Conservation (phyloP, 2,329 filamentous ascomycete genomes). For the Neocatenulostroma microsporum region DNA sequence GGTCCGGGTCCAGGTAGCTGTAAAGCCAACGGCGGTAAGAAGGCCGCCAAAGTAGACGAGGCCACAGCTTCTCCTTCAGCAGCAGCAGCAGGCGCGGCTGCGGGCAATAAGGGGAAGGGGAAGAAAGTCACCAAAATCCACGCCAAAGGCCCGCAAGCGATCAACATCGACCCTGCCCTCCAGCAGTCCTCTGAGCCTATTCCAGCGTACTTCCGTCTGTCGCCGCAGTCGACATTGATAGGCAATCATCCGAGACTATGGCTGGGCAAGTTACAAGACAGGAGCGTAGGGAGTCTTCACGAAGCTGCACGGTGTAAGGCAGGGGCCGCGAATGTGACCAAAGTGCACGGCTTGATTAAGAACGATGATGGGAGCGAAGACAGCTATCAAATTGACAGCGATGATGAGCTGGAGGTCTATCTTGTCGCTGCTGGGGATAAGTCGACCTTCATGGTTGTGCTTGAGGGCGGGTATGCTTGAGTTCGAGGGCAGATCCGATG, state of each 20-base stretch:
- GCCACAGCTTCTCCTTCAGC: no score
- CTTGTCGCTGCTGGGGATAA: constrained; percentile 55
- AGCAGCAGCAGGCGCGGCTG: neutral
- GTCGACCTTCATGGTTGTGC: constrained; percentile 40
- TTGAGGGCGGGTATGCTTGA: constrained; percentile 22
- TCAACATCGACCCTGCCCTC: no score
- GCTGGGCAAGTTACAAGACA: constrained; percentile 55
- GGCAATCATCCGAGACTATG: constrained; percentile 48
- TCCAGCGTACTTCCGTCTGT: constrained; percentile 62
- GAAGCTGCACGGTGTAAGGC: constrained; percentile 54
- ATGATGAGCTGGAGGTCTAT: constrained; percentile 66
- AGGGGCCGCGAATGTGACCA: constrained; percentile 49
- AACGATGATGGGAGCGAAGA: constrained; percentile 53
- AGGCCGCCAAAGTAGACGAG: constrained; percentile 4
- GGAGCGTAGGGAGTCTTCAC: constrained; percentile 56
- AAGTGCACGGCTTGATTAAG: constrained; percentile 58
- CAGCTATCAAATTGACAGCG: constrained; percentile 57
- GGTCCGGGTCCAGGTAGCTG: constrained; percentile 34
- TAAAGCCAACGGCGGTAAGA: constrained; percentile 2
- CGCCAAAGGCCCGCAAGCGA: no score
- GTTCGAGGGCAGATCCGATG: no score
- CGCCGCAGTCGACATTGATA: constrained; percentile 53
- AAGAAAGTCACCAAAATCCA: constrained; percentile 2
- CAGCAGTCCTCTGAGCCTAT: constrained; percentile 36
- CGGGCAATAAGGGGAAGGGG: neutral